Evolutionary conservation across 176 grass and related monocot species (phyloP), one percentile per base, ranked within the genome.

Genomic region (Musa beccarii): DNA sequence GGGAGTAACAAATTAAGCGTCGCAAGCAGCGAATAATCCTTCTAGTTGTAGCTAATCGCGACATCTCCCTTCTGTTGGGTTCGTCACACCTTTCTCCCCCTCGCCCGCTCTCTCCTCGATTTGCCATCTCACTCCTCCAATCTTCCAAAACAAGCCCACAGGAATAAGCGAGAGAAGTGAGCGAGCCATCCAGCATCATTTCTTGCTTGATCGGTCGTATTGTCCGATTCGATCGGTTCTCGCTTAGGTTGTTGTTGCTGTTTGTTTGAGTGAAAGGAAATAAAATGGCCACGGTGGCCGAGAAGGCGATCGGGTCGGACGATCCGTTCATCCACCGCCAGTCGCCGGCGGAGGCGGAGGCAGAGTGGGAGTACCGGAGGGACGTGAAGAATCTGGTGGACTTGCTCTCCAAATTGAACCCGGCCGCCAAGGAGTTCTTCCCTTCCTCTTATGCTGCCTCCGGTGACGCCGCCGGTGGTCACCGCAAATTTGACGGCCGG

Each of bases 371-470:
- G 66, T 49, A 68, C 66, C 66, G 14, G 11, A 2, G 66, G 26
- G 66, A 68, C 6, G 66, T 68, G 24, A 26, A 68, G 21, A 19
- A 68, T 23, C 66, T 68, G 26, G 66, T 68, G 24, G 24, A 68
- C 34, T 68, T 68, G 66, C 66, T 68, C 66, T 68, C 66, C 66
- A 23, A 34, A 68, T 15, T 68, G 66, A 68, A 68, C 66, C 66
- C 66, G 24, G 49, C 66, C 26, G 66, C 66, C 66, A 49, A 68
- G 23, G 66, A 68, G 66, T 68, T 68, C 66, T 26, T 68, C 66
- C 66, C 66, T 10, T 26, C 66, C 34, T 68, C 21, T 43, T 17
- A 43, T 34, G 29, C 66, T 68, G 11, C 25, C 66, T 34, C 24
- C 13, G 66, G 66, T 17, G 54, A 11, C 54, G 16, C 13, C 54